Base-by-base conservation (phyloP, 2,329 filamentous ascomycete species). In the Xylaria sp. region DNA sequence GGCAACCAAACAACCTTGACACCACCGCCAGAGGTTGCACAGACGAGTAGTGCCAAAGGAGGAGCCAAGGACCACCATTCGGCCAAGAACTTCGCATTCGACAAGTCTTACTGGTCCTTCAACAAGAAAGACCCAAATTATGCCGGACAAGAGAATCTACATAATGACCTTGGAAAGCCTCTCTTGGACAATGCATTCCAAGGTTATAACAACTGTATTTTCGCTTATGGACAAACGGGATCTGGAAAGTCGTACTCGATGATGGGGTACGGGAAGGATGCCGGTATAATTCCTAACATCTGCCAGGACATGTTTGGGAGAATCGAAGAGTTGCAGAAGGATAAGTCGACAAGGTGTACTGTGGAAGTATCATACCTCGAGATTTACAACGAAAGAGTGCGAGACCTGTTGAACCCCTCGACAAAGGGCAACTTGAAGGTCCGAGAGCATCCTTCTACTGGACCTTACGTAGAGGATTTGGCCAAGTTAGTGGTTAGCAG, bases 171-270 rank as follows among this genome's bases (percentile, higher is more conserved):
- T 59, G 94, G 94, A 59, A 85, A 86, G 64, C 94, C 94, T 48
- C 81, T 99, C 54, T 82, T 99, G 63, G 93, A 99, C 77, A 99
- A 99, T 83, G 94, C 94, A 17, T 99, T 99, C 71, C 86, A 93
- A 68, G 94, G 94, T 41, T 99, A 97, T 78, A 97, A 99, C 80
- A 99, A 97, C 74, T 99, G 94, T 80, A 99, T 99, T 69, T 99
- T 99, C 71, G 94, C 94, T 13, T 99, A 99, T 71, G 94, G 94
- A 17, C 94, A 99, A 78, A 99, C 94, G 1, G 94, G 94, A 63
- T 97, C 94, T 1, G 94, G 94, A 74, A 99, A 99, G 77, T 97
- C 92, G 16, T 99, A 99, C 74, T 97, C 92, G 26, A 99, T 99
- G 93, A 99, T 99, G 94, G 94, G 94, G 44, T 99, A 97, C 75